Evolutionary conservation across 2,329 filamentous ascomycete genomes (phyloP).

Genomic region (Neonectria coccinea): DNA sequence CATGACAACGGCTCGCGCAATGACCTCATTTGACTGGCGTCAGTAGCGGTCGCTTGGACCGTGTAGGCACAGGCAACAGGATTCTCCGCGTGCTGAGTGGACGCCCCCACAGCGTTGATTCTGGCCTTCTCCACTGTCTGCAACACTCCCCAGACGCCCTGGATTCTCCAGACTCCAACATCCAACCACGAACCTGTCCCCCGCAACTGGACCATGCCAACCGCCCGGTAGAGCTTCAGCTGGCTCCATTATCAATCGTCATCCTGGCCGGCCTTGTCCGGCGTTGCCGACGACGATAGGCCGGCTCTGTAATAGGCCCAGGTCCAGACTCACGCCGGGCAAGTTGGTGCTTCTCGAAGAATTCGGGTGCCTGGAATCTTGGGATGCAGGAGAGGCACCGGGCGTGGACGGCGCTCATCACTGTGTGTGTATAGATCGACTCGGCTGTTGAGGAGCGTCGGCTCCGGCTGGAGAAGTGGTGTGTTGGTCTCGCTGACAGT

Average conservation of each 20-base stretch:
- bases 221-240: background rate
- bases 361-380: conserved; percentile 4
- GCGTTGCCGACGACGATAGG: conserved; percentile 26
- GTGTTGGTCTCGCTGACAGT: conserved; percentile 1
- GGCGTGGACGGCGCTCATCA: background rate
- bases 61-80: conserved; percentile 23
- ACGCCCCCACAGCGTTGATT: conserved; percentile 13
- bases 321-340: background rate
- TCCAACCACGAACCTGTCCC: conserved; percentile 31
- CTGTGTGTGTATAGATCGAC: background rate
- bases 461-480: background rate
- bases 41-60: background rate
- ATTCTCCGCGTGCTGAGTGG: conserved; percentile 26
- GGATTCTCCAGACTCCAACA: conserved; percentile 21
- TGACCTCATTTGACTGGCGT: conserved; percentile 2
- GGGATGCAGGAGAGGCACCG: background rate
- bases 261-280: conserved; percentile 8
- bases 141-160: conserved; percentile 25
- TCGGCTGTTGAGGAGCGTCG: background rate
- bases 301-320: conserved; percentile 2
- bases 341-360: conserved; percentile 16
- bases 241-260: background rate
- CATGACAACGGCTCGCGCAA: background rate
- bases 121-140: conserved; percentile 14
- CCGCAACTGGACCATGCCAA: conserved; percentile 7